These are phyloP conservation scores for Jamesozyma lodderae DNA, from an alignment of 805 yeast species.

Conservation along the genomic window DNA sequence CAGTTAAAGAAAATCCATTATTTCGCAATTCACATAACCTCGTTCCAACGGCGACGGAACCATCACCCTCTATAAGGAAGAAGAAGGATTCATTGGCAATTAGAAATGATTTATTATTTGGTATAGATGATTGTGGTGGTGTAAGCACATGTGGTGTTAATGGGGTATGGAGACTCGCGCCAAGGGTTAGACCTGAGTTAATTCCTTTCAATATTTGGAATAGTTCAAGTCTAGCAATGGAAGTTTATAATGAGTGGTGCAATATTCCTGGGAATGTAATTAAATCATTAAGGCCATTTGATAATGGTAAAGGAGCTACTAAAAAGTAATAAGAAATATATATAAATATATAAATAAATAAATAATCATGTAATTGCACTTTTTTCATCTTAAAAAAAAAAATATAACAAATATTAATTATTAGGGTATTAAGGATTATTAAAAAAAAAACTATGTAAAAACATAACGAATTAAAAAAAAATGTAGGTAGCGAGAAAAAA, in stretches of 20 bases:
- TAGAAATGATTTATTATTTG: constrained; percentile 4
- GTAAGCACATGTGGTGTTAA: constrained; percentile 25
- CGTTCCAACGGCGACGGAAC: no score
- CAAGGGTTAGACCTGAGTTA: constrained; percentile 17
- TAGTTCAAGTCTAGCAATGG: constrained; percentile 26
- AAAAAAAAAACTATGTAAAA: neutral
- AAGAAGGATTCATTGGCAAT: neutral
- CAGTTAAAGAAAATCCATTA: constrained; percentile 28
- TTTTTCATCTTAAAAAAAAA: neutral
- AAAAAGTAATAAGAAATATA: neutral
- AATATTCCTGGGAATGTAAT: constrained; percentile 20
- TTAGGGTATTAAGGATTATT: neutral
- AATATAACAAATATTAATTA: neutral
- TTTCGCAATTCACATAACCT: no score
- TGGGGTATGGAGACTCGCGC: constrained; percentile 27
- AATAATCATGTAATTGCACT: neutral
- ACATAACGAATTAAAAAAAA: neutral
- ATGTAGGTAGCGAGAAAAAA: constrained; percentile 1
- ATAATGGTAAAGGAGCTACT: constrained; percentile 5
- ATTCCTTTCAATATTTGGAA: constrained; percentile 25
- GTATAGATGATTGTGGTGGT: constrained; percentile 19
- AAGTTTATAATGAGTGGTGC: constrained; percentile 27
- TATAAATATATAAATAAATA: neutral
- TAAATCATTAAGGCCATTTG: constrained; percentile 23
- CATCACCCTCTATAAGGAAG: no score